These are phyloP conservation scores for Leucaena leucocephala DNA, from an alignment of 306 rosid genomes.

Conservation along the genomic window DNA sequence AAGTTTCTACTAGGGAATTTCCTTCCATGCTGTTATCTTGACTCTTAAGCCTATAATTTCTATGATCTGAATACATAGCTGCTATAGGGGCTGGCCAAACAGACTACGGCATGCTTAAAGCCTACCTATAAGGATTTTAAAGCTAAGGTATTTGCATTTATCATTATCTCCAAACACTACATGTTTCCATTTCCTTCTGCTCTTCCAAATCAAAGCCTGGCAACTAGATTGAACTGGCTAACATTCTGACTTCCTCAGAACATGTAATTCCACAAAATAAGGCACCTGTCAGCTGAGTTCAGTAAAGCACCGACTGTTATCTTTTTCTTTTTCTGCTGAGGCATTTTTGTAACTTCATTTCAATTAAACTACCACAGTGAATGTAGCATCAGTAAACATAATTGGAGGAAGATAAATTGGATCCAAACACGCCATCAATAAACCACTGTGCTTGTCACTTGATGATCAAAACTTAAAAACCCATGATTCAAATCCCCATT, in stretches of 20 bases:
- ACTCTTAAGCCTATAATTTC: neutral
- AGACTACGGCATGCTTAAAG: neutral
- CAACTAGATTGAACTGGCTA: neutral
- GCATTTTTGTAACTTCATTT: neutral
- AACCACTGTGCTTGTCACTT: neutral
- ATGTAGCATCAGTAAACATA: neutral
- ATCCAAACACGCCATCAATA: neutral
- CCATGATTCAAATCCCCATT: neutral
- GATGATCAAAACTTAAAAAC: neutral
- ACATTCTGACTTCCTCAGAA: slow-evolving; percentile 3
- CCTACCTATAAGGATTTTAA: neutral
- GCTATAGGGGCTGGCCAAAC: neutral
- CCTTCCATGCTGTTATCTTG: neutral
- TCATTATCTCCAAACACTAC: neutral
- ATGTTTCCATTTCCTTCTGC: neutral
- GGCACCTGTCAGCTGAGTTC: slow-evolving; percentile 6
- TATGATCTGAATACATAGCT: neutral
- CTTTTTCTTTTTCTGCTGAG: neutral
- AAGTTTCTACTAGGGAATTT: neutral
- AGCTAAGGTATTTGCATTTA: neutral
- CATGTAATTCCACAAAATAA: neutral
- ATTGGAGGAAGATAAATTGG: neutral
- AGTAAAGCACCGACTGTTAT: neutral
- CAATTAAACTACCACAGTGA: neutral
- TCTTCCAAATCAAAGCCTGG: neutral